phyloP scores from a whole-genome alignment of 768 basidiomycete species.

The Lentinula edodes region DNA sequence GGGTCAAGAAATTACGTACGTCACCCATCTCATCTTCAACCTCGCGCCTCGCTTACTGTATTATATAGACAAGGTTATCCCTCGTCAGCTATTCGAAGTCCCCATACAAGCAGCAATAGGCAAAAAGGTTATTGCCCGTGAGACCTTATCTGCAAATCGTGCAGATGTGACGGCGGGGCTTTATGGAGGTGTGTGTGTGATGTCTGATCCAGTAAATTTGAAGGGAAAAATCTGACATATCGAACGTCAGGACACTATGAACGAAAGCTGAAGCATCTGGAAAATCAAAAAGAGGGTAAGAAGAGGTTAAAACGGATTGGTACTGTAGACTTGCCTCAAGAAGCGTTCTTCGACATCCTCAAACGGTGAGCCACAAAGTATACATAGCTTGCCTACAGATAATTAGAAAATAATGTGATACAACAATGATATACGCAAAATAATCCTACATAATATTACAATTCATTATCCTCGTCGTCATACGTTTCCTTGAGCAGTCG shows the following conservation, averaged over 20 bases:
- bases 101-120: conserved; percentile 94
- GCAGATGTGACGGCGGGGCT: conserved; percentile 93
- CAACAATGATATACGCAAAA: conserved; percentile 9
- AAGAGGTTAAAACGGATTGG: conserved; percentile 84
- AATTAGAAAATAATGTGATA: conserved; percentile 11
- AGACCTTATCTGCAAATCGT: conserved; percentile 79
- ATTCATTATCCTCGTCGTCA: conserved; percentile 88
- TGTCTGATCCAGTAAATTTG: neutral
- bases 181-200: conserved; percentile 63
- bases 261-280: conserved; percentile 84
- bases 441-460: conserved; percentile 36
- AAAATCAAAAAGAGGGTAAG: conserved; percentile 93
- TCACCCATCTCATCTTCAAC: conserved; percentile 9
- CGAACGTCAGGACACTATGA: conserved; percentile 69
- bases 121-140: conserved; percentile 81
- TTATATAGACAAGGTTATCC: conserved; percentile 78
- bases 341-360: conserved; percentile 92
- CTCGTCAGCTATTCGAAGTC: conserved; percentile 88
- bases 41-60: no score
- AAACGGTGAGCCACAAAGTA: conserved; percentile 8
- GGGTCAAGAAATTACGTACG: conserved; percentile 92
- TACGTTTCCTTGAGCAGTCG: conserved; percentile 91
- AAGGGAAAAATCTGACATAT: neutral
- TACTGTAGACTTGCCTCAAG: conserved; percentile 86
- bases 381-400: no score